Base-by-base conservation (phyloP, 75 land plant genomes). In the Pinus taeda region DNA sequence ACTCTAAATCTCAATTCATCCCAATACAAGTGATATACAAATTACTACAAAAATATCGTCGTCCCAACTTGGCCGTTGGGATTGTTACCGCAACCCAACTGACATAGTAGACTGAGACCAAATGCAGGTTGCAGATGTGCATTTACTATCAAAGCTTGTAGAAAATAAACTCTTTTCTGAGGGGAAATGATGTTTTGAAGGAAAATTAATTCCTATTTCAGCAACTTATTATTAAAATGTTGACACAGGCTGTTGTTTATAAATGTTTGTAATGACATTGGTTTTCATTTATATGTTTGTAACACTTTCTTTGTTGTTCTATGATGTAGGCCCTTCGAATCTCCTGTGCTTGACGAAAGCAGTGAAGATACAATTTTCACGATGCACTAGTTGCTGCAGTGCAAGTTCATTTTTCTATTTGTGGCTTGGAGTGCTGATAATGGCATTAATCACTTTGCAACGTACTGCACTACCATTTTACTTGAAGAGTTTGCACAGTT, bases 331-430 rank as follows among this genome's bases (percentile, higher is more conserved):
- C 42, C 55, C 24, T 24, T 20, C 12, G 0, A n/a, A n/a, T 62
- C 65, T 69, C n/a, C 22, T 7, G 72, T 11, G n/a, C 36, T 69
- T 69, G 71, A 39, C 39, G 53, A 42, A 69, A 69, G 72, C 53
- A n/a, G 72, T 69, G 42, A 69, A 69, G 49, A 42, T 20, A 69
- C 8, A 36, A 42, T 69, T 42, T n/a, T 39, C 55, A 22, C 42
- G 20, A 69, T 69, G 53, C 21, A n/a, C 53, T 39, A 69, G 72
- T n/a, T n/a, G 21, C 45, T 6, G 15, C n/a, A 20, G 22, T 69
- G 55, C 36, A 17, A 69, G 55, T 69, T 14, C 72, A 11, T 3
- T 53, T 20, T 69, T 69, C 3, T 42, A 42, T 12, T 42, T 69
- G 72, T 22, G 20, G 11, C 11, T 12, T 5, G 42, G 39, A 45